These are phyloP conservation scores for Penicillium chermesinum DNA, from an alignment of 495 filamentous ascomycete species.

Conservation along the genomic window DNA sequence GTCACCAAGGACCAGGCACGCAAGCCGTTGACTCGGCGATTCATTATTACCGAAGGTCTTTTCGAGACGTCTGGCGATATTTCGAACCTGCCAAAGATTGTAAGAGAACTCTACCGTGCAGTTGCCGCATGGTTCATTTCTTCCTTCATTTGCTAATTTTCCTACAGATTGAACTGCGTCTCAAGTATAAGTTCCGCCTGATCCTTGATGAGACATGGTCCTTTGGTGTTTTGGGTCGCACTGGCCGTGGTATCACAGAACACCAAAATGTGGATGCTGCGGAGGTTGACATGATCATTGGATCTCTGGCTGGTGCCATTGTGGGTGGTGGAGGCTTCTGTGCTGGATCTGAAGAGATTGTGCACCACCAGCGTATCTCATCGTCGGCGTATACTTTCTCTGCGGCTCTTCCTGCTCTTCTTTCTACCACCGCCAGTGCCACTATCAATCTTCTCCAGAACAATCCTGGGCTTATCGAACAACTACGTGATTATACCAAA, in stretches of 20 bases:
- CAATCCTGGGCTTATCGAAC: slow-evolving; percentile 68
- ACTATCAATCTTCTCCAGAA: slow-evolving; percentile 78
- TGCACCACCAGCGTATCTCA: slow-evolving; percentile 91
- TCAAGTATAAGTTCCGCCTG: slow-evolving; percentile 93
- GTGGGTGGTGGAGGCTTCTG: slow-evolving; percentile 96
- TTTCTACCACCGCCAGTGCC: slow-evolving; percentile 91
- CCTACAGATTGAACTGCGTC: slow-evolving; percentile 75
- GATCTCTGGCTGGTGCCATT: slow-evolving; percentile 82
- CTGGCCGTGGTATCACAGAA: slow-evolving; percentile 87
- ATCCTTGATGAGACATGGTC: slow-evolving; percentile 97
- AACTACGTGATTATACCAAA: slow-evolving; percentile 75
- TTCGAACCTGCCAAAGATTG: slow-evolving; percentile 76
- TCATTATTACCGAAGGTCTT: slow-evolving; percentile 93
- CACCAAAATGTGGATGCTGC: slow-evolving; percentile 90
- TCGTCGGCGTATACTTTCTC: slow-evolving; percentile 90
- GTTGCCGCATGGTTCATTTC: neutral
- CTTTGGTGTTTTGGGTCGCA: slow-evolving; percentile 87
- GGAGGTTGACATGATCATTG: slow-evolving; percentile 92
- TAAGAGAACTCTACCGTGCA: slow-evolving; percentile 38
- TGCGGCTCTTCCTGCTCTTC: slow-evolving; percentile 86
- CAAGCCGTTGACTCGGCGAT: slow-evolving; percentile 85
- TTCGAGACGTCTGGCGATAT: slow-evolving; percentile 90
- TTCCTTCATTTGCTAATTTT: neutral
- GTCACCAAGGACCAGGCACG: slow-evolving; percentile 80
- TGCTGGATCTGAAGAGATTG: slow-evolving; percentile 79